Evolutionary conservation across 371 early-diverging fungal genomes (phyloP), one percentile per base, ranked within the genome.

Genomic region (Zychaea mexicana): DNA sequence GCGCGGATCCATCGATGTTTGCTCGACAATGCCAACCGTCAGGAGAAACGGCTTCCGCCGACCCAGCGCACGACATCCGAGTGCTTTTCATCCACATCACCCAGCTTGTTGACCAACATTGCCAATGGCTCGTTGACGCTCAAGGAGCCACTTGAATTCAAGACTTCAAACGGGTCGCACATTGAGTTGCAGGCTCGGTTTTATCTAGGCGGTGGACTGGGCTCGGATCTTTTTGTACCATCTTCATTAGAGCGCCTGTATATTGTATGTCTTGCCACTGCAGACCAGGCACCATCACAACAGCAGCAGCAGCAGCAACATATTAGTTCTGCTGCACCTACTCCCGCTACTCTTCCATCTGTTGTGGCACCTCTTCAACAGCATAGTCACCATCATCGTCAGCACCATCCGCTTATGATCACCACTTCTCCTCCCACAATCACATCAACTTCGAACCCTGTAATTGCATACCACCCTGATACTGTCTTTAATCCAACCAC

Each of bases 171-270:
- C 72, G 65, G 77, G 68, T 45, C 70, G 74, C 27, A 73, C 72
- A n/a, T 66, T 78, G 7, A 82, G 74, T 54, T 76, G 66, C 26
- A 73, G 79, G 9, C 64, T 73, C n/a, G 77, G 7, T 65, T 84
- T 60, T 85, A 84, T 63, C 65, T 88, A n/a, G 88, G 86, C 12
- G 88, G 84, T 32, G 88, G 88, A 2, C 62, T 86, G 9, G 86
- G 86, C 38, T 82, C 83, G 2, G 81, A 88, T 62, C 68, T 86
- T 1, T 69, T 67, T 62, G 55, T 70, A 19, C 64, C 55, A 36
- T 28, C 42, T n/a, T 52, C 52, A 27, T 57, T 62, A 12, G 57
- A 36, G 2, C 30, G 61, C 21, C 42, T 72, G 0, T 72, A 72
- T 60, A 66, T 72, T 61, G 67, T 68, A 9, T 67, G 49, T 24